Evolutionary conservation across 768 basidiomycete genomes (phyloP), one percentile per base, ranked within the genome.

Genomic region (Trametes cinnabarina): DNA sequence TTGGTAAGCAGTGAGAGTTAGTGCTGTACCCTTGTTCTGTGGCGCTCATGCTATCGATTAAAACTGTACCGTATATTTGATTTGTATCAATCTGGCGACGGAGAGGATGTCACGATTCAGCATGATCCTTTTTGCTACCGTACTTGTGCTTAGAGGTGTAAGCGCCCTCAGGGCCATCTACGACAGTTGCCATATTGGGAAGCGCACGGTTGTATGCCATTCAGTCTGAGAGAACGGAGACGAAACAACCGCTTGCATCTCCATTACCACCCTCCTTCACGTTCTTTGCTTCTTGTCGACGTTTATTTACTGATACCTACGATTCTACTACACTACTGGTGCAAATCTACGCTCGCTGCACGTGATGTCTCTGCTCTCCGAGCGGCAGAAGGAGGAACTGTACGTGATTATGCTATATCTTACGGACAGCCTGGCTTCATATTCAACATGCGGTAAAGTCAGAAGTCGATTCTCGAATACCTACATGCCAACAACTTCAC

Each of bases 381-480:
- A 78, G 64, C 70, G 77, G 57, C 77, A 78, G 69, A 74, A 69
- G 71, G 77, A 78, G 64, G 77, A 78, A 70, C 68, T 78, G 77
- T 78, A 71, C 68, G 77, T 76, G 48, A 48, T 47, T 46, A 44
- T 43, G 46, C 17, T 48, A 50, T 25, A 47, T n/a, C 48, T 44
- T 14, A 47, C 30, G 42, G 47, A 28, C 56, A 37, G 47, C 42
- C 37, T 25, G 40, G 28, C 54, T 41, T 43, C 56, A 57, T 63
- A 61, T 57, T 47, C 61, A 41, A 57, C 58, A 39, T 58, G 55
- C 25, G 20, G 47, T 63, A 20, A 66, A 90, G 88, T 67, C 86
- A 90, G 76, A 88, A 87, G 74, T 85, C 88, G 63, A 89, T 90
- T 79, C 82, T 90, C 60, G 87, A 90, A 73, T 90, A 90, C 71